Percentiles rank a stretch among this genome's conserved stretches.
These are phyloP conservation scores for Bertia moriformis DNA, from an alignment of 2,329 filamentous ascomycete genomes.

Conservation along the genomic window DNA sequence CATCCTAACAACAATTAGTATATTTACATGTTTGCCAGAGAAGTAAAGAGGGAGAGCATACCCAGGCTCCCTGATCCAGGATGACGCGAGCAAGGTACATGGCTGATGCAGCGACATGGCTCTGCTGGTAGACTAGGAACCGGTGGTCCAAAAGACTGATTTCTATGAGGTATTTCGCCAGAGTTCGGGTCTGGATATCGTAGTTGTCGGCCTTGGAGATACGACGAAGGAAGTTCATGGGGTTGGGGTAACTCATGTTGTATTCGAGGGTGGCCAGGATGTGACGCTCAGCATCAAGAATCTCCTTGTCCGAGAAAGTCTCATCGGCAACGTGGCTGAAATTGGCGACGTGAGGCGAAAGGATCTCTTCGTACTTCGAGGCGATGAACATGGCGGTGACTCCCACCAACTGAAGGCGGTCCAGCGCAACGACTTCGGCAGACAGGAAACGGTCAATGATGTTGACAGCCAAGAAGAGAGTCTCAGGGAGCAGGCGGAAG, in stretches of 20 bases:
- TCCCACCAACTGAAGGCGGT: constrained; percentile 88
- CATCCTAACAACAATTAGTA: too few relatives aligned
- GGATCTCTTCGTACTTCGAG: constrained; percentile 95
- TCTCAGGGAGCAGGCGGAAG: constrained; percentile 90
- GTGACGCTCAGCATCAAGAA: constrained; percentile 91
- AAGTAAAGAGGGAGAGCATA: too few relatives aligned
- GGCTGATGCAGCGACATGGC: constrained; percentile 76
- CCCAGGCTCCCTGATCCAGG: constrained; percentile 77
- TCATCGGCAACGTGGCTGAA: constrained; percentile 95
- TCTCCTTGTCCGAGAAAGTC: constrained; percentile 87
- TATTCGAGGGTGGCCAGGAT: constrained; percentile 84
- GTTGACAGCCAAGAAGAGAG: constrained; percentile 91
- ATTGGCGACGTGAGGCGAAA: constrained; percentile 91
- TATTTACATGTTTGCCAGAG: too few relatives aligned
- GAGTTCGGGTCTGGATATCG: constrained; percentile 90
- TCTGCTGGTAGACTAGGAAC: constrained; percentile 79
- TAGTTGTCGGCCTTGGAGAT: constrained; percentile 99
- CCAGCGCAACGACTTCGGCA: constrained; percentile 84
- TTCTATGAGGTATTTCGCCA: constrained; percentile 96
- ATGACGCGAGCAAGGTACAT: constrained; percentile 93
- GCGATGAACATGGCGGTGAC: constrained; percentile 99
- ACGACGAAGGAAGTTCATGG: constrained; percentile 97
- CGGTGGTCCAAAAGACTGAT: constrained; percentile 90
- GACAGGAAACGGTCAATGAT: constrained; percentile 97
- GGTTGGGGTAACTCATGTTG: constrained; percentile 95